These are phyloP conservation scores for Musa balbisiana DNA, from an alignment of 202 grass and related monocot species.

Conservation along the genomic window DNA sequence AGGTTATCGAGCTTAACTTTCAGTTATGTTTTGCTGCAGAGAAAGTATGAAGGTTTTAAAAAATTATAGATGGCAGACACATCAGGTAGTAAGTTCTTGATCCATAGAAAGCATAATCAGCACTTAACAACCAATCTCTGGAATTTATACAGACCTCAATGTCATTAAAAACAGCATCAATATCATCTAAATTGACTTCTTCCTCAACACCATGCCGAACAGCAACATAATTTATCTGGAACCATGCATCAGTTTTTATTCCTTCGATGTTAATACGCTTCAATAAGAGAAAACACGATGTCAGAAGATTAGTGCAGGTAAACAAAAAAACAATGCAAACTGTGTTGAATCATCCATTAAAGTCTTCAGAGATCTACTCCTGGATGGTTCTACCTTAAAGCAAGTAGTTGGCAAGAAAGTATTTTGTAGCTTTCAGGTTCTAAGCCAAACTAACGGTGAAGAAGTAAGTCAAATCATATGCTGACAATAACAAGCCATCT, in stretches of 20 bases:
- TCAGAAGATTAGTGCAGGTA: background rate
- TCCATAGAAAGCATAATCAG: background rate
- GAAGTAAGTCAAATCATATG: no score
- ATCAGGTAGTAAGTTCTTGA: background rate
- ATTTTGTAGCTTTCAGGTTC: background rate
- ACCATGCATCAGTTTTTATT: constrained; percentile 70
- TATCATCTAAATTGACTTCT: constrained; percentile 74
- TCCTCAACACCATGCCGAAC: constrained; percentile 45
- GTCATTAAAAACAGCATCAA: constrained; percentile 83
- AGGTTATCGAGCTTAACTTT: background rate
- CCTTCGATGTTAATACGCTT: constrained; percentile 68
- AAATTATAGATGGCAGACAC: background rate
- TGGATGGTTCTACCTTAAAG: background rate
- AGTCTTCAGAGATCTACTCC: background rate
- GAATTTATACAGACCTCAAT: constrained; percentile 55
- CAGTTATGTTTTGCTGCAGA: background rate
- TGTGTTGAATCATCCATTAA: background rate
- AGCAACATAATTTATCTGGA: constrained; percentile 62
- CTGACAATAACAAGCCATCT: background rate
- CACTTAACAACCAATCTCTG: constrained; percentile 20
- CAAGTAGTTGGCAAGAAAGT: background rate
- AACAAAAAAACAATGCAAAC: background rate
- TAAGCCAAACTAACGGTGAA: background rate
- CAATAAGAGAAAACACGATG: constrained; percentile 10
- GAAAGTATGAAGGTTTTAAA: background rate